Conservation (phyloP, 2,329 filamentous ascomycete genomes). For the Paraphaeosphaeria minitans region DNA sequence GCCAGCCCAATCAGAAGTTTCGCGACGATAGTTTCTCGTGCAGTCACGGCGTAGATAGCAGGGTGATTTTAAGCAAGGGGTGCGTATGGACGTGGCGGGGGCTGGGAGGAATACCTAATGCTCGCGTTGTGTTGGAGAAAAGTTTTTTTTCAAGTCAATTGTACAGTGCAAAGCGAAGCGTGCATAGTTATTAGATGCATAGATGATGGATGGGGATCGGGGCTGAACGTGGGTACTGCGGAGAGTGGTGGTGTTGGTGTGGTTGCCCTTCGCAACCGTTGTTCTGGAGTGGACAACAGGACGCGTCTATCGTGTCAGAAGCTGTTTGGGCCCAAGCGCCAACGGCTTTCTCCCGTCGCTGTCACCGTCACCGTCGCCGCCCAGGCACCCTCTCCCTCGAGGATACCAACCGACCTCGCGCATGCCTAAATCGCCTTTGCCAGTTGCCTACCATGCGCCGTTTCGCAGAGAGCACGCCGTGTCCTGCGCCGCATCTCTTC, state of each 20-base stretch:
- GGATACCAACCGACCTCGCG: background rate
- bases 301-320: constrained; percentile 22
- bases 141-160: background rate
- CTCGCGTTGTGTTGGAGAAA: background rate
- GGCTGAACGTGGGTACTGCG: background rate
- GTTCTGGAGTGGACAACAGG: constrained; percentile 13
- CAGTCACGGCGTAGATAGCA: no score
- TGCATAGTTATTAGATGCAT: background rate
- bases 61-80: background rate
- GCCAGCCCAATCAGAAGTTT: no score
- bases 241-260: background rate
- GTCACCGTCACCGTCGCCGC: no score
- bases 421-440: background rate
- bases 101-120: background rate
- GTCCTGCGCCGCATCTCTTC: constrained; percentile 38
- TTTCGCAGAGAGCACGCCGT: constrained; percentile 44
- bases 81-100: background rate
- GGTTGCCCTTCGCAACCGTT: constrained; percentile 22
- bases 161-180: background rate
- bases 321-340: constrained; percentile 16
- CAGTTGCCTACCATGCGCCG: constrained; percentile 35
- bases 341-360: constrained; percentile 3
- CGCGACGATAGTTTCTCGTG: no score
- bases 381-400: background rate
- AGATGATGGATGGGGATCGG: background rate